Base-by-base conservation (phyloP, 805 yeast genomes). In the Hanseniaspora thailandica region DNA sequence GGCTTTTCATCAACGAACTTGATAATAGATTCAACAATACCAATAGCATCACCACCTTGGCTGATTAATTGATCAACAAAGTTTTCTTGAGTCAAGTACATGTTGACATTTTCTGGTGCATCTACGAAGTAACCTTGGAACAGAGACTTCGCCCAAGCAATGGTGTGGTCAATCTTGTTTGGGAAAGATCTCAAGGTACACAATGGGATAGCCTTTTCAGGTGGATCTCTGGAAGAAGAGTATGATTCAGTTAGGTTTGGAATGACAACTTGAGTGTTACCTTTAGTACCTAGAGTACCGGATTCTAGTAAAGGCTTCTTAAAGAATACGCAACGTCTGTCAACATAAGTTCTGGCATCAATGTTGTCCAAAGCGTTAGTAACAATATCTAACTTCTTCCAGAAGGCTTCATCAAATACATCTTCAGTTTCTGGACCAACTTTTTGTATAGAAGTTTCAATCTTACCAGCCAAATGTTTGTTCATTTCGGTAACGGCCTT, bases 111-210 rank as follows among this genome's bases (percentile, higher is more conserved):
- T 68, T 86, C 96, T 19, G 96, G 89, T n/a, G 87, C 76, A 56
- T 90, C 96, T 35, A 80, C 74, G 68, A 93, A 93, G 63, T 80
- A 87, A 20, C 93, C 96, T 73, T 85, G 93, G 76, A 93, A 93
- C 64, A 87, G 74, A 19, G 88, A 81, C 71, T 94, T 94, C 15
- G 97, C 95, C 99, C 99, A 93, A 5, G 98, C 97, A 70, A 93
- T 93, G 1, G 99, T 93, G 66, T 93, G 99, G 66, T 93, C 99
- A 62, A 93, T 93, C 70, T 90, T 90, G 69, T 88, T 86, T 55
- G 99, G 99, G 82, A 93, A 93, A 3, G 96, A 86, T 70, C 97
- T 82, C 65, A 93, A 76, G 2, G 99, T 93, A 76, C 99, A 93
- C 63, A 93, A 76, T 31, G 99, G 99, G 63, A 93, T 89, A 3